These are phyloP conservation scores for Tetraselmis striata DNA, from an alignment of 139 green algal genomes.

Conservation along the genomic window DNA sequence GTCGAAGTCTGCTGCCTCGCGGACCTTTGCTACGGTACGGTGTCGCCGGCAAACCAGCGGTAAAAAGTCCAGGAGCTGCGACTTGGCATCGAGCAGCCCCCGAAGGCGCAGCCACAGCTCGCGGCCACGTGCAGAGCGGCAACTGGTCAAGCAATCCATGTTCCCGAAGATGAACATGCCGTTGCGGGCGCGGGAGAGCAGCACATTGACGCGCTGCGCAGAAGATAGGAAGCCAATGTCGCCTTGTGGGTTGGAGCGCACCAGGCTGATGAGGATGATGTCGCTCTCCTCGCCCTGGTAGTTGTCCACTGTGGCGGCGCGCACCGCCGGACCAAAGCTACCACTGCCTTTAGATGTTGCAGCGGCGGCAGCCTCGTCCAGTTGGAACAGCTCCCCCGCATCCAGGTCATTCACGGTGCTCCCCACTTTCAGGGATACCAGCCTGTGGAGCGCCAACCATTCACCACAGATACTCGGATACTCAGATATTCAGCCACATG, in stretches of 20 bases:
- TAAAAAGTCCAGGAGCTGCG: slow-evolving; percentile 16
- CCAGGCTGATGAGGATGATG: slow-evolving; percentile 60
- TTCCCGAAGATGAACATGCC: slow-evolving; percentile 72
- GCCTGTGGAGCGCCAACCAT: too few species aligned
- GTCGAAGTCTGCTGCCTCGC: slow-evolving; percentile 25
- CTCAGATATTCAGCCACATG: too few species aligned
- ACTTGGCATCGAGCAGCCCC: background rate
- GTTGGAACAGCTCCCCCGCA: slow-evolving; percentile 28
- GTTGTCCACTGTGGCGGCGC: slow-evolving; percentile 71
- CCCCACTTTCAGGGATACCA: slow-evolving; percentile 30
- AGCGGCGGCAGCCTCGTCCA: slow-evolving; percentile 33
- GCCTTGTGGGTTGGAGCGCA: slow-evolving; percentile 59
- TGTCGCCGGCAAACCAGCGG: slow-evolving; percentile 48
- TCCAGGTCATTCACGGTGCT: slow-evolving; percentile 55
- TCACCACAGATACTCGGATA: too few species aligned
- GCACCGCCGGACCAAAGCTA: slow-evolving; percentile 15
- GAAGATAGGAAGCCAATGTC: slow-evolving; percentile 62
- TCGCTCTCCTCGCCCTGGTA: slow-evolving; percentile 72
- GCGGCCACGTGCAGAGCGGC: background rate
- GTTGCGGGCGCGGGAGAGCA: slow-evolving; percentile 65
- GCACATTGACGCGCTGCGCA: slow-evolving; percentile 70
- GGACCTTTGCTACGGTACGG: slow-evolving; percentile 17
- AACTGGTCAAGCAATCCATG: slow-evolving; percentile 26
- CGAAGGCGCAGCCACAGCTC: background rate
- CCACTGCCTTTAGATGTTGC: background rate